A percentile compares a stretch with the other conserved stretches of the same genome.
Conservation (phyloP, 805 yeast species). For the Candida berthetii region DNA sequence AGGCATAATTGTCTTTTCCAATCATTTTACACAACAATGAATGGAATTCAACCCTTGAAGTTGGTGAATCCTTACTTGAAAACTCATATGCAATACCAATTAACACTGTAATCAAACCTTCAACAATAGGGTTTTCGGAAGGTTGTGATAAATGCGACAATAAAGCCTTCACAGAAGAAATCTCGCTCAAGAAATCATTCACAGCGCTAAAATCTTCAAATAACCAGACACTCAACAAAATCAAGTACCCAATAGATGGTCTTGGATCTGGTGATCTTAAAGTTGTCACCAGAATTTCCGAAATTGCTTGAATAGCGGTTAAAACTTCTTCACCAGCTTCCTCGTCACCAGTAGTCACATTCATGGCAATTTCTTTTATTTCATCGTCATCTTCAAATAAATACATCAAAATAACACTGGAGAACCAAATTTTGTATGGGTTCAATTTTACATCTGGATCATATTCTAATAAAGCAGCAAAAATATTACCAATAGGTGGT, state of each 20-base stretch:
- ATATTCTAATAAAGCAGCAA: conserved; percentile 67
- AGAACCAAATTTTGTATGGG: conserved; percentile 86
- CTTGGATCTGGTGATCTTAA: conserved; percentile 64
- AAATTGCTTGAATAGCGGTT: conserved; percentile 65
- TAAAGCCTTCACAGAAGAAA: conserved; percentile 59
- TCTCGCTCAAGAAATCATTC: conserved; percentile 64
- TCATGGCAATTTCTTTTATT: conserved; percentile 39
- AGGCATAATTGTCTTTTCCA: conserved; percentile 74
- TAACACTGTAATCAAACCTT: conserved; percentile 66
- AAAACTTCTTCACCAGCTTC: conserved; percentile 64
- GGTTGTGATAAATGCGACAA: conserved; percentile 56
- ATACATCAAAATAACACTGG: conserved; percentile 57
- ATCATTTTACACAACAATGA: conserved; percentile 60
- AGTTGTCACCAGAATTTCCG: conserved; percentile 66
- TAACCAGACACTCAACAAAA: conserved; percentile 69
- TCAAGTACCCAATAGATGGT: conserved; percentile 69
- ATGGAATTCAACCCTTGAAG: conserved; percentile 54
- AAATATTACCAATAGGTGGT: conserved; percentile 51
- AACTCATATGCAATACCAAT: conserved; percentile 82
- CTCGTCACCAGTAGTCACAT: conserved; percentile 52
- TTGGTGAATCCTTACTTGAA: conserved; percentile 50
- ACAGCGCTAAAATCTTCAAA: conserved; percentile 75
- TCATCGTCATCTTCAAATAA: conserved; percentile 51
- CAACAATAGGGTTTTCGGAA: conserved; percentile 50
- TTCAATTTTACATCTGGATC: conserved; percentile 68